Conservation (phyloP, 2,329 filamentous ascomycete species). For the Pyrenophora graminea region DNA sequence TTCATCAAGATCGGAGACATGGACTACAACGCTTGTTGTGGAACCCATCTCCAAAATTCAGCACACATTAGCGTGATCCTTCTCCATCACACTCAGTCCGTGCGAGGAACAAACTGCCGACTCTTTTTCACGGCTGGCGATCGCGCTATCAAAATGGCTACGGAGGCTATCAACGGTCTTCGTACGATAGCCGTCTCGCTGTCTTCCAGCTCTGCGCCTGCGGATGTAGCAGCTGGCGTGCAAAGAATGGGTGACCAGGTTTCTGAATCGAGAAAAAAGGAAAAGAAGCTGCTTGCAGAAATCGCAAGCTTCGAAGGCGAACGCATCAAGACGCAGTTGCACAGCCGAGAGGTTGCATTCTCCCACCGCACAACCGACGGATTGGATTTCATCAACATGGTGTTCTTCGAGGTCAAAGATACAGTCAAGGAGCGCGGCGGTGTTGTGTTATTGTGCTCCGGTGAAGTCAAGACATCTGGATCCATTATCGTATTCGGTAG, state of each 20-base stretch:
- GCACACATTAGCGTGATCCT: constrained; percentile 37
- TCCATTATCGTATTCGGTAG: constrained; percentile 36
- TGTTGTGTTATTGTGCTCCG: constrained; percentile 35
- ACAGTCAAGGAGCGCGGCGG: constrained; percentile 23
- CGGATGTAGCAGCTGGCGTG: constrained; percentile 31
- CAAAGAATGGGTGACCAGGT: constrained; percentile 30
- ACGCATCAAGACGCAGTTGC: constrained; percentile 26
- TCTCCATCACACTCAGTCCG: constrained; percentile 37
- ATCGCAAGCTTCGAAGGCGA: constrained; percentile 35
- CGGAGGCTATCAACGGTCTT: constrained; percentile 31
- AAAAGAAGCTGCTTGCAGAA: constrained; percentile 36
- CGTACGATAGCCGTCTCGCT: constrained; percentile 34
- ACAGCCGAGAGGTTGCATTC: constrained; percentile 21
- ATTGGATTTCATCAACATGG: constrained; percentile 37
- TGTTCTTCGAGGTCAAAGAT: constrained; percentile 35
- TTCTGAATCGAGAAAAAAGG: constrained; percentile 30
- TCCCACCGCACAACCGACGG: constrained; percentile 35
- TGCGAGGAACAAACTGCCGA: constrained; percentile 38
- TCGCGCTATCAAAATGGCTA: constrained; percentile 36
- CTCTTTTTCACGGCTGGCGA: constrained; percentile 40
- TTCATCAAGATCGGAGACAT: constrained; percentile 41
- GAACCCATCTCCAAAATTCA: constrained; percentile 41
- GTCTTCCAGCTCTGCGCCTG: constrained; percentile 26
- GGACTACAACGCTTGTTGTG: constrained; percentile 43
- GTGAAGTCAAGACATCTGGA: constrained; percentile 33